Evolutionary conservation across 2,329 filamentous ascomycete species (phyloP).

Genomic region (Xylaria multiplex): DNA sequence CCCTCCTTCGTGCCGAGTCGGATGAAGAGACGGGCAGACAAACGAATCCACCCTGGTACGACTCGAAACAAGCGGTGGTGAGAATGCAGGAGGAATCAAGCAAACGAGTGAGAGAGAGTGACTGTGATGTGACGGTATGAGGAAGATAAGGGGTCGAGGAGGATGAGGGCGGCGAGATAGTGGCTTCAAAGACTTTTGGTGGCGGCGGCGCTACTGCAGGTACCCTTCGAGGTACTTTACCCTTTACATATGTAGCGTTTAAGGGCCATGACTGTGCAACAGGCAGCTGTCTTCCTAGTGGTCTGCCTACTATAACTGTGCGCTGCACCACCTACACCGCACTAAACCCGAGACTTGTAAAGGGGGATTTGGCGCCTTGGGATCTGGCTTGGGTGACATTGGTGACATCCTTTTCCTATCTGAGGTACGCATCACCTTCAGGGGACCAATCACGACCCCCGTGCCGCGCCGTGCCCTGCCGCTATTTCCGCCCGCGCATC

Average conservation of each 20-base stretch:
- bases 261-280: background rate
- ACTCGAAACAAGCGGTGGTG: slow-evolving; percentile 29
- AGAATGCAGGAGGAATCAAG: slow-evolving; percentile 10
- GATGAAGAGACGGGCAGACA: background rate
- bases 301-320: no score
- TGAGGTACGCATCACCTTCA: slow-evolving; percentile 20
- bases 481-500: no score
- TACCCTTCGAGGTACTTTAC: slow-evolving; percentile 16
- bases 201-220: slow-evolving; percentile 33
- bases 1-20: background rate
- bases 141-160: slow-evolving; percentile 7
- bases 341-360: slow-evolving; percentile 5
- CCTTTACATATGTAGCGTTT: no score
- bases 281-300: no score
- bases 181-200: no score
- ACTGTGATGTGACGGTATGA: slow-evolving; percentile 5
- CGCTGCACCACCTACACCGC: no score
- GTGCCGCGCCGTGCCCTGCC: no score
- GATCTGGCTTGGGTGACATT: slow-evolving; percentile 3
- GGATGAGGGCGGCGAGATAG: background rate
- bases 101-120: slow-evolving; percentile 1
- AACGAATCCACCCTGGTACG: slow-evolving; percentile 19
- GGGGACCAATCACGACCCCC: slow-evolving; percentile 24
- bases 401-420: slow-evolving; percentile 23
- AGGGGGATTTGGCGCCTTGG: slow-evolving; percentile 14